A percentile compares a stretch with the other conserved stretches of the same genome.
Evolutionary conservation across 805 yeast genomes (phyloP).

Genomic region (Candida chilensis): DNA sequence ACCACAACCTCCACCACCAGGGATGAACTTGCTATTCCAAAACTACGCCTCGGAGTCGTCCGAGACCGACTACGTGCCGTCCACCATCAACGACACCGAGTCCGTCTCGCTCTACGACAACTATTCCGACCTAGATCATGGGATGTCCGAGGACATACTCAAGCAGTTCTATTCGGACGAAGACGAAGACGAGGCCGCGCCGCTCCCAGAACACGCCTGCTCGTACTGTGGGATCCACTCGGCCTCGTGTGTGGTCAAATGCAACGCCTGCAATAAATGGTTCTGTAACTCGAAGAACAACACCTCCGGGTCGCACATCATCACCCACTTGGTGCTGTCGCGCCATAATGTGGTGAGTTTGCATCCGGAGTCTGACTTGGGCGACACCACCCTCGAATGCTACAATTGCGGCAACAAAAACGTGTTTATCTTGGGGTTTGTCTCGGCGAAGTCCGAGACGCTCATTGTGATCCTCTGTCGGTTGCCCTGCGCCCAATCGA

Average conservation of each 20-base stretch:
- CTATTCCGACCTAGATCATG: background rate
- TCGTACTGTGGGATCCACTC: conserved; percentile 69
- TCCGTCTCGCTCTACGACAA: background rate
- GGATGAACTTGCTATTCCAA: background rate
- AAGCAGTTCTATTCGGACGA: background rate
- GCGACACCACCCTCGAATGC: conserved; percentile 84
- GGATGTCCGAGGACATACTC: background rate
- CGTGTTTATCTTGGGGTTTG: conserved; percentile 76
- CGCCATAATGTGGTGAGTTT: conserved; percentile 67
- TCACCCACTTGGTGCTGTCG: conserved; percentile 76
- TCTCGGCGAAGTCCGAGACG: conserved; percentile 77
- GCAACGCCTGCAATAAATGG: conserved; percentile 77
- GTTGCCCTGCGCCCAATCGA: conserved; percentile 74
- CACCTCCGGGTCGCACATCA: conserved; percentile 66
- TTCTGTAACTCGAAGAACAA: conserved; percentile 71
- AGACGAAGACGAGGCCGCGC: background rate
- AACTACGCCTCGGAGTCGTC: background rate
- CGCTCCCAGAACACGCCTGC: conserved; percentile 26
- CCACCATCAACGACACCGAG: background rate
- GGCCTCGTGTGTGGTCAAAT: conserved; percentile 60
- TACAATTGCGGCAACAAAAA: conserved; percentile 83
- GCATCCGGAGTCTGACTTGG: conserved; percentile 75
- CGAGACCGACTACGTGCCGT: background rate
- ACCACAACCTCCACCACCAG: background rate
- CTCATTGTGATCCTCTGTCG: conserved; percentile 85